phyloP scores from a whole-genome alignment of 495 filamentous ascomycete genomes.

The Bathelium albidoporum region DNA sequence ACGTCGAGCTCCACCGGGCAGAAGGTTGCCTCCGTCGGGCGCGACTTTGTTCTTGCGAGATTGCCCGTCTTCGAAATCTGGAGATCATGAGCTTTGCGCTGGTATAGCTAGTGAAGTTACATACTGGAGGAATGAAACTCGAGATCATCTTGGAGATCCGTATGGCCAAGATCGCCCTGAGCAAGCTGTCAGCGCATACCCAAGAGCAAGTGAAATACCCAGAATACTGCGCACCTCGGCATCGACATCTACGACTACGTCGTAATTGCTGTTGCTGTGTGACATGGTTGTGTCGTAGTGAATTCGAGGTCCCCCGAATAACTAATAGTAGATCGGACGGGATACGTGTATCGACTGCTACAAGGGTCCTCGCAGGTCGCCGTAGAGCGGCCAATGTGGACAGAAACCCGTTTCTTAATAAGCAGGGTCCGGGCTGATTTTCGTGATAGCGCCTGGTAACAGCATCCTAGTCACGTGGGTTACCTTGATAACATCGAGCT shows the following conservation, averaged over 20 bases:
- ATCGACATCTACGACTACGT: conserved; percentile 94
- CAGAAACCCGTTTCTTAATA: too few species aligned
- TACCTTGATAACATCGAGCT: too few species aligned
- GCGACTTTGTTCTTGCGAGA: conserved; percentile 44
- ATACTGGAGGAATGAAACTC: conserved; percentile 93
- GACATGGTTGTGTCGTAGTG: too few species aligned
- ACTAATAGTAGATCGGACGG: too few species aligned
- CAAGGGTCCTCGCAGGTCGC: not conserved
- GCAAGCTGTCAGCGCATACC: conserved; percentile 16
- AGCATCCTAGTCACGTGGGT: too few species aligned
- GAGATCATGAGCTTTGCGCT: not conserved
- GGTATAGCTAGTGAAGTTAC: conserved; percentile 35
- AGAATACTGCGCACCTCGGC: conserved; percentile 55
- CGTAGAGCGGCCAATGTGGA: not conserved
- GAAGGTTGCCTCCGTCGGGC: conserved; percentile 23
- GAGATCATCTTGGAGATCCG: conserved; percentile 94
- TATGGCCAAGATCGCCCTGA: conserved; percentile 94
- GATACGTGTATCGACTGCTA: not conserved
- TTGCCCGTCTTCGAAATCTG: conserved; percentile 48
- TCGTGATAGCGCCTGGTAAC: too few species aligned
- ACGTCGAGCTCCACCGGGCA: conserved; percentile 42
- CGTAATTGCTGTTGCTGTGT: conserved; percentile 43
- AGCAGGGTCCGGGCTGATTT: not conserved
- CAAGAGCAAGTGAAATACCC: not conserved
- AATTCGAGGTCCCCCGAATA: too few species aligned